Conservation (phyloP, 805 yeast species). For the Candida tammaniensis region DNA sequence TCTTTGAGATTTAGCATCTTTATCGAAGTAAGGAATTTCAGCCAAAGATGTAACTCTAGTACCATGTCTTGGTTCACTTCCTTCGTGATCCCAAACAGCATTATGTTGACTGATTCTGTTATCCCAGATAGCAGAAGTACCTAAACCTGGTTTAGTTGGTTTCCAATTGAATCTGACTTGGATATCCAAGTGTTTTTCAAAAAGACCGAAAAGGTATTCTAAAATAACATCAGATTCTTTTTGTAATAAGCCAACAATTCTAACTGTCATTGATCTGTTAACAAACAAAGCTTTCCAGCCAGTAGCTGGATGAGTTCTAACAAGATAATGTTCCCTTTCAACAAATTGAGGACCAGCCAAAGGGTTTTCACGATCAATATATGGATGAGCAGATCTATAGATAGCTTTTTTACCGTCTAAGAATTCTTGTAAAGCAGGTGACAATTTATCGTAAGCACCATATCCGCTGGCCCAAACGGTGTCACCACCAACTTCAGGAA, state of each 20-base stretch:
- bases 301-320: conserved; percentile 65
- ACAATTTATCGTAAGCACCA: conserved; percentile 55
- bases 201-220: conserved; percentile 43
- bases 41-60: conserved; percentile 51
- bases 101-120: conserved; percentile 54
- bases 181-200: conserved; percentile 51
- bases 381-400: conserved; percentile 40
- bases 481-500: conserved; percentile 54
- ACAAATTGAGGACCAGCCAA: conserved; percentile 46
- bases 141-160: conserved; percentile 33
- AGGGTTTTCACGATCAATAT: conserved; percentile 43
- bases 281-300: conserved; percentile 60
- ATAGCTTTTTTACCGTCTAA: conserved; percentile 52
- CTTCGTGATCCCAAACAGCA: conserved; percentile 53
- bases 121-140: conserved; percentile 60
- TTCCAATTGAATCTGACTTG: conserved; percentile 56
- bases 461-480: conserved; percentile 59
- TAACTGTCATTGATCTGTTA: conserved; percentile 48
- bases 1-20: conserved; percentile 50
- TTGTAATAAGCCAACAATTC: conserved; percentile 51
- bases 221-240: conserved; percentile 50
- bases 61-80: conserved; percentile 47
- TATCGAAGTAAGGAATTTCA: conserved; percentile 51
- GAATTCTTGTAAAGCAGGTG: conserved; percentile 48
- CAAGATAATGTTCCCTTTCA: conserved; percentile 57